These are phyloP conservation scores for Leccinum aurantiacum DNA, from an alignment of 768 basidiomycete species.

Conservation along the genomic window DNA sequence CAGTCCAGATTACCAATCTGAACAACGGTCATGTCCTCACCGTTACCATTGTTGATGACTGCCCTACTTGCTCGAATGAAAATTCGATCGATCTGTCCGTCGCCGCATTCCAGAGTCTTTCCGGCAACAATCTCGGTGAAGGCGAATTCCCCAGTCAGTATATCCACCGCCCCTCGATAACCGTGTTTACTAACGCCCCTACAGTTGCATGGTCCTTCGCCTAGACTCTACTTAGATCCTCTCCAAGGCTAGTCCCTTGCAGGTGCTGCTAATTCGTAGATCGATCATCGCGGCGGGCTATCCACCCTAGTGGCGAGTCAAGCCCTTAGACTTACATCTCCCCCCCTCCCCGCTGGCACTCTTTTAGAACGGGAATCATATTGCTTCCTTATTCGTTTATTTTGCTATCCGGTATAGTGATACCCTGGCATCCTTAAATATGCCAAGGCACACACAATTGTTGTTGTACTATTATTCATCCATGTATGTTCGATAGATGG, in stretches of 20 bases:
- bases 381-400: not conserved
- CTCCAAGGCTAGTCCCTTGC: constrained; percentile 22
- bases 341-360: not conserved
- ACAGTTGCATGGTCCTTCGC: constrained; percentile 33
- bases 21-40: constrained; percentile 51
- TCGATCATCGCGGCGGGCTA: constrained; percentile 13
- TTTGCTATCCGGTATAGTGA: constrained; percentile 21
- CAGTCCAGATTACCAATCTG: constrained; percentile 62
- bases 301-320: constrained; percentile 46
- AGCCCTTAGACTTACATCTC: constrained; percentile 12
- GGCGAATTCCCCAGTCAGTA: constrained; percentile 63
- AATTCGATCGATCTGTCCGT: constrained; percentile 76
- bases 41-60: constrained; percentile 74
- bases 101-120: constrained; percentile 64
- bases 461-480: constrained; percentile 1
- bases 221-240: constrained; percentile 13
- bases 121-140: constrained; percentile 31
- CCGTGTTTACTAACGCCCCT: not conserved
- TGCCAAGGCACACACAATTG: constrained; percentile 4
- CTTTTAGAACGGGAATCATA: not conserved
- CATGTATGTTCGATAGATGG: constrained; percentile 5
- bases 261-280: constrained; percentile 22
- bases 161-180: not conserved
- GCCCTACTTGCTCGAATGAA: constrained; percentile 68
- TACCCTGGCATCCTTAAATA: constrained; percentile 4